These are phyloP conservation scores for Ophiosphaerella narmari DNA, from an alignment of 2,329 filamentous ascomycete species.

Conservation along the genomic window DNA sequence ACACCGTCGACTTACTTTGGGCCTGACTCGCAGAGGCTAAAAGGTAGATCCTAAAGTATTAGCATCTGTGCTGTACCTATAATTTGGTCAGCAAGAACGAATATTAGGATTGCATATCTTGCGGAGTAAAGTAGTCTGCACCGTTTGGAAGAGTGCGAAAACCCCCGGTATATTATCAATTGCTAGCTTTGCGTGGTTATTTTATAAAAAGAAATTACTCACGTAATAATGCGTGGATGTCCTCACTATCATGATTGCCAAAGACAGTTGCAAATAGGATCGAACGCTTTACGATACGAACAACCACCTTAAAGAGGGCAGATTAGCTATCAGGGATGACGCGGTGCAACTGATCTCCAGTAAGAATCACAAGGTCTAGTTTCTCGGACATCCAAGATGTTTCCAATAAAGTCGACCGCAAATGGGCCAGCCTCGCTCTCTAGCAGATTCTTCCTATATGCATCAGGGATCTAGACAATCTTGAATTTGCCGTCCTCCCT, in stretches of 20 bases:
- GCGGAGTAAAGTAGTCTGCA: too few relatives aligned
- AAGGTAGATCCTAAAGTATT: constrained; percentile 61
- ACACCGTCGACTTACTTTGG: constrained; percentile 82
- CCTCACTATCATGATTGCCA: constrained; percentile 68
- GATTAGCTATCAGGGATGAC: constrained; percentile 55
- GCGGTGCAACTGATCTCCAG: constrained; percentile 72
- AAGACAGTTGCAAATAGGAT: constrained; percentile 69
- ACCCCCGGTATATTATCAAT: too few relatives aligned
- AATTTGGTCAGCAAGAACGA: constrained; percentile 8
- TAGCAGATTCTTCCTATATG: constrained; percentile 65
- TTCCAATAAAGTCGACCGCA: constrained; percentile 75
- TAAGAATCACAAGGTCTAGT: constrained; percentile 66
- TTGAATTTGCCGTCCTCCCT: constrained; percentile 88
- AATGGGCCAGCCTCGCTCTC: constrained; percentile 86
- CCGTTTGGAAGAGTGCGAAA: too few relatives aligned
- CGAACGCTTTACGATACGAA: constrained; percentile 56
- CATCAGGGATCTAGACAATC: constrained; percentile 85
- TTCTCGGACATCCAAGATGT: constrained; percentile 61
- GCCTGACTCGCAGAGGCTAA: constrained; percentile 80
- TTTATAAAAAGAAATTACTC: constrained; percentile 9
- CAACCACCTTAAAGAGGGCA: constrained; percentile 14
- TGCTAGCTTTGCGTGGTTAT: too few relatives aligned
- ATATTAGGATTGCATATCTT: too few relatives aligned
- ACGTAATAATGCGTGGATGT: constrained; percentile 38
- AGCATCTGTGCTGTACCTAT: constrained; percentile 23